Evolutionary conservation across 495 filamentous ascomycete species (phyloP).

Genomic region (Penicillium pancosmium): DNA sequence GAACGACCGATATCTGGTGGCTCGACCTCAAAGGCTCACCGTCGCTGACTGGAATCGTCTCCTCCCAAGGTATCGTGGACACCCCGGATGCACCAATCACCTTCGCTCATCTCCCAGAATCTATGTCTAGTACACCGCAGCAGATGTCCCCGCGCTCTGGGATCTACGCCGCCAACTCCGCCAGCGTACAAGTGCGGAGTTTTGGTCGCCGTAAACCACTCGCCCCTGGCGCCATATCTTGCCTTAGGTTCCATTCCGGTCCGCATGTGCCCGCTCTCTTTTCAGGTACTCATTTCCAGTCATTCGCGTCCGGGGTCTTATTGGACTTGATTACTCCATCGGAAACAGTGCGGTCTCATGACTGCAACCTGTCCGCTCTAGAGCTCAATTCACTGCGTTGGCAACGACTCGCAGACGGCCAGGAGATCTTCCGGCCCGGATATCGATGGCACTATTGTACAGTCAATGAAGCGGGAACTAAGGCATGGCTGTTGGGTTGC

Average conservation of each 20-base stretch:
- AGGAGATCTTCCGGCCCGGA: constrained; percentile 82
- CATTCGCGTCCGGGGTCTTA: constrained; percentile 88
- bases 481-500: constrained; percentile 95
- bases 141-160: constrained; percentile 58
- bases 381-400: constrained; percentile 85
- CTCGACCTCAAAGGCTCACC: constrained; percentile 89
- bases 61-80: constrained; percentile 67
- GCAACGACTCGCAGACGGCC: constrained; percentile 91
- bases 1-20: constrained; percentile 94
- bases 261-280: constrained; percentile 84
- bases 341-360: constrained; percentile 76
- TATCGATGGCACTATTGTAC: constrained; percentile 98
- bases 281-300: constrained; percentile 90
- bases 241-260: constrained; percentile 85
- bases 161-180: constrained; percentile 87
- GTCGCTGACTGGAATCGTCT: constrained; percentile 70
- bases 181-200: constrained; percentile 79
- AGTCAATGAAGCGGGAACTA: constrained; percentile 88
- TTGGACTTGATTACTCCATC: constrained; percentile 94
- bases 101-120: constrained; percentile 48
- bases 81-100: constrained; percentile 29
- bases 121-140: constrained; percentile 41
- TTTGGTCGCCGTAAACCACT: constrained; percentile 69
- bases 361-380: constrained; percentile 86
- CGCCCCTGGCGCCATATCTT: constrained; percentile 87